A percentile compares a stretch with the other conserved stretches of the same genome.
Evolutionary conservation across 2,329 filamentous ascomycete species (phyloP).

Genomic region (Penicillium sp.): DNA sequence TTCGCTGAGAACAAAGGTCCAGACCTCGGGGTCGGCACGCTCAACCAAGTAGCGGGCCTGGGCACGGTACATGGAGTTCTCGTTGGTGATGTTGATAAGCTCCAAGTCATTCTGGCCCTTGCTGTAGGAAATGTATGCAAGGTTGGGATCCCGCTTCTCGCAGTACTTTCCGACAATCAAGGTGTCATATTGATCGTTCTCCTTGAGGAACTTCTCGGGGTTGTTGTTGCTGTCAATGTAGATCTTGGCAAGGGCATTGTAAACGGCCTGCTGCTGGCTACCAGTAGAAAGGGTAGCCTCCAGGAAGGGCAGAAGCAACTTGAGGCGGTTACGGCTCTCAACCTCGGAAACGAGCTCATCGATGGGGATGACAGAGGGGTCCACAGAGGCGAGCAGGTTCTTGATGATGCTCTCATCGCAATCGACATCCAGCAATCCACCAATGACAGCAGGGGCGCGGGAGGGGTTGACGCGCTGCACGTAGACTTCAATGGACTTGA

Average conservation of each 20-base stretch:
- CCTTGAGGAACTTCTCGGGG: constrained; percentile 94
- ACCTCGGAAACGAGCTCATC: constrained; percentile 93
- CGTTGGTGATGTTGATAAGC: constrained; percentile 95
- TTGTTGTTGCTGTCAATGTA: constrained; percentile 99
- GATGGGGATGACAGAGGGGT: constrained; percentile 82
- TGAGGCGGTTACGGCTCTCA: constrained; percentile 92
- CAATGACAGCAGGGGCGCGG: constrained; percentile 87
- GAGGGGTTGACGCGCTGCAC: constrained; percentile 95
- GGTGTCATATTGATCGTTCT: constrained; percentile 96
- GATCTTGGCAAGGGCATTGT: constrained; percentile 97
- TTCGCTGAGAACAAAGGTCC: constrained; percentile 89
- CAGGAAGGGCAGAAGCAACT: constrained; percentile 92
- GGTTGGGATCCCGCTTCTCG: constrained; percentile 94
- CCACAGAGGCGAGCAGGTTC: constrained; percentile 80
- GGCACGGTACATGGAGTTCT: constrained; percentile 99
- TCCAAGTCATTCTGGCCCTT: constrained; percentile 98
- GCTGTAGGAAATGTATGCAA: constrained; percentile 90
- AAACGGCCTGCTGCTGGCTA: constrained; percentile 94
- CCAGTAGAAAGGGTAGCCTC: constrained; percentile 86
- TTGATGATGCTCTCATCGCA: constrained; percentile 98
- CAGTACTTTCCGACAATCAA: constrained; percentile 94
- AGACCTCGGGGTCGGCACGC: constrained; percentile 84
- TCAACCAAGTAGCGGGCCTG: constrained; percentile 94
- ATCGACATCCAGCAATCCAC: constrained; percentile 91
- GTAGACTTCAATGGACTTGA: constrained; percentile 97